A percentile compares a stretch with the other conserved stretches of the same genome.
These are phyloP conservation scores for Lactarius tabidus DNA, from an alignment of 768 basidiomycete genomes.

Conservation along the genomic window DNA sequence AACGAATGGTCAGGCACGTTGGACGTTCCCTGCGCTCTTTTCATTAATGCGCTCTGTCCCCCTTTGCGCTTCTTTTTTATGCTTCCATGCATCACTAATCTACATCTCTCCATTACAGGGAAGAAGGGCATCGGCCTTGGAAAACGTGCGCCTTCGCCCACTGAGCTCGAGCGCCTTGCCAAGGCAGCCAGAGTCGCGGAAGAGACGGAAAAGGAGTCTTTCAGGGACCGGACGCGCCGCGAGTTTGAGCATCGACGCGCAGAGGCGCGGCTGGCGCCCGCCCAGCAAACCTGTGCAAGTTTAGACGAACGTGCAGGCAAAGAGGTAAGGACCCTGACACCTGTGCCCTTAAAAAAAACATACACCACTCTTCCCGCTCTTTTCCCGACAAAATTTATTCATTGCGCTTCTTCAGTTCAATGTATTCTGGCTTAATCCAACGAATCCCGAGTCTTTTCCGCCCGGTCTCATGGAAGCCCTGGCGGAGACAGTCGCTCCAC, in stretches of 20 bases:
- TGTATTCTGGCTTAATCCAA: slow-evolving; percentile 72
- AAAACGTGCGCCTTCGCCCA: slow-evolving; percentile 67
- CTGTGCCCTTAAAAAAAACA: too few relatives aligned
- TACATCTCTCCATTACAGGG: slow-evolving; percentile 40
- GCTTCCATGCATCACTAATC: background rate
- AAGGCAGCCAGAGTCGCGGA: slow-evolving; percentile 70
- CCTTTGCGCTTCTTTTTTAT: slow-evolving; percentile 2
- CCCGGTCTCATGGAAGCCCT: slow-evolving; percentile 58
- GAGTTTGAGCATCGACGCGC: slow-evolving; percentile 77
- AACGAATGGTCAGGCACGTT: slow-evolving; percentile 78
- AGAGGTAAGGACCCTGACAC: slow-evolving; percentile 52
- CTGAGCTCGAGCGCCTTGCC: slow-evolving; percentile 55
- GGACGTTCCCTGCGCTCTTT: background rate
- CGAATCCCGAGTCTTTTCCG: slow-evolving; percentile 61
- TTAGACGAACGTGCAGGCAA: slow-evolving; percentile 73
- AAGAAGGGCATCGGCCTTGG: slow-evolving; percentile 70
- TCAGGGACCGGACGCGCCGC: slow-evolving; percentile 63
- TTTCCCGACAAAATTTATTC: too few relatives aligned
- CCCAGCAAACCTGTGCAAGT: slow-evolving; percentile 68
- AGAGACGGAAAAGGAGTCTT: slow-evolving; percentile 49
- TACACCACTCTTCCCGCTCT: too few relatives aligned
- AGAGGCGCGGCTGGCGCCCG: slow-evolving; percentile 62
- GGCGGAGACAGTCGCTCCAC: slow-evolving; percentile 33
- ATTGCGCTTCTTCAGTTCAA: slow-evolving; percentile 55
- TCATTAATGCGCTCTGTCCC: background rate